Conservation (phyloP, 2,329 filamentous ascomycete genomes). For the Sclerotinia nivalis region DNA sequence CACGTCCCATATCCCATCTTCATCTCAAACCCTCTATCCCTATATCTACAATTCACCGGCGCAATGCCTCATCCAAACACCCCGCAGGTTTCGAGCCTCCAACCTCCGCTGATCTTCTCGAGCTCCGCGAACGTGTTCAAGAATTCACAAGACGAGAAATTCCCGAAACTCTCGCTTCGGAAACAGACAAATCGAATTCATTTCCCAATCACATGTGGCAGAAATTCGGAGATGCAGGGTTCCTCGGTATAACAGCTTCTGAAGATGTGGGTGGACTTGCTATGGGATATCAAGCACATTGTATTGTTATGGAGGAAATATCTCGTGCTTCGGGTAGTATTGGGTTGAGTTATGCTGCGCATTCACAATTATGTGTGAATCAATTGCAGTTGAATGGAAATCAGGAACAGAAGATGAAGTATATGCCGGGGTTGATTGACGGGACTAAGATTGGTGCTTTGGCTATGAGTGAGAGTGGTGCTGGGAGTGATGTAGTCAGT, state of each 20-base stretch:
- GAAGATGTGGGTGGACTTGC: slow-evolving; percentile 86
- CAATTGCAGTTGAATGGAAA: slow-evolving; percentile 90
- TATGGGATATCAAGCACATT: slow-evolving; percentile 97
- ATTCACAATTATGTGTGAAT: slow-evolving; percentile 95
- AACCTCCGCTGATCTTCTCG: slow-evolving; percentile 51
- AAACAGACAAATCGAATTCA: slow-evolving; percentile 81
- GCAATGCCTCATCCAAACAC: slow-evolving; percentile 67
- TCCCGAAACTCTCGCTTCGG: slow-evolving; percentile 74
- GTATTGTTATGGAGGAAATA: slow-evolving; percentile 92
- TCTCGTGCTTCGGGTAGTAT: slow-evolving; percentile 82
- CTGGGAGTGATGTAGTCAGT: slow-evolving; percentile 90
- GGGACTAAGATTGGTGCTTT: slow-evolving; percentile 82
- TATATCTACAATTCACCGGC: slow-evolving; percentile 42
- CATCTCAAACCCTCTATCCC: slow-evolving; percentile 26
- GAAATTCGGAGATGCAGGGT: slow-evolving; percentile 87
- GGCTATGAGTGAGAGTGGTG: slow-evolving; percentile 91
- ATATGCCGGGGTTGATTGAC: slow-evolving; percentile 77
- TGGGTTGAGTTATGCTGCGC: slow-evolving; percentile 89
- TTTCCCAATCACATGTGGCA: slow-evolving; percentile 92
- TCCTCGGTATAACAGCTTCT: slow-evolving; percentile 90
- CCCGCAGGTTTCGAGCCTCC: slow-evolving; percentile 62
- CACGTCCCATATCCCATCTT: slow-evolving; percentile 35
- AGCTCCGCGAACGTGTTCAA: slow-evolving; percentile 54
- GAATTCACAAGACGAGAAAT: slow-evolving; percentile 91
- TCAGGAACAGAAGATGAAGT: slow-evolving; percentile 74